These are phyloP conservation scores for Lachnellula cervina DNA, from an alignment of 2,329 filamentous ascomycete genomes.

Conservation along the genomic window DNA sequence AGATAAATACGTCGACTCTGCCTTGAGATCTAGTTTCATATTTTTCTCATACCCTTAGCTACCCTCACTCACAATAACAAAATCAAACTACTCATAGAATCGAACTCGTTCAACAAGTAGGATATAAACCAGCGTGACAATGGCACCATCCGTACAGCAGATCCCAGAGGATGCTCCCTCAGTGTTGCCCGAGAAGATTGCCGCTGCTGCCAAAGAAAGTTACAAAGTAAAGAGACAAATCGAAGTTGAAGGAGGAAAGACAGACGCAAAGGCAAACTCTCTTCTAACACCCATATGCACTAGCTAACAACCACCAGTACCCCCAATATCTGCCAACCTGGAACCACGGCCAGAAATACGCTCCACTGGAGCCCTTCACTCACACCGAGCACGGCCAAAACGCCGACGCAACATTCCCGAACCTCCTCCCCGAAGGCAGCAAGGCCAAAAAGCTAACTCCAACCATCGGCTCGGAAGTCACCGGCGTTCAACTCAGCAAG, in stretches of 20 bases:
- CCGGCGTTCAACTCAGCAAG: conserved; percentile 63
- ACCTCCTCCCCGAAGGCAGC: conserved; percentile 52
- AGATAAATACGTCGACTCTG: neutral
- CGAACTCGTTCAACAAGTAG: no score
- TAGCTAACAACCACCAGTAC: conserved; percentile 40
- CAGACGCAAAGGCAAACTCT: conserved; percentile 12
- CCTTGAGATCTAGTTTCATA: neutral
- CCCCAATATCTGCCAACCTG: conserved; percentile 68
- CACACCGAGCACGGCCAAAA: conserved; percentile 70
- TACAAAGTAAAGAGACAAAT: conserved; percentile 19
- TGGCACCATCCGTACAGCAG: conserved; percentile 18
- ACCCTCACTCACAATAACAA: neutral
- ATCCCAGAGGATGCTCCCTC: conserved; percentile 5
- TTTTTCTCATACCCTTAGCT: neutral
- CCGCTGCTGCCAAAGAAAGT: neutral
- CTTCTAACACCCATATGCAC: neutral
- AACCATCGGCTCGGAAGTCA: conserved; percentile 66
- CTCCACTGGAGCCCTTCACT: conserved; percentile 61
- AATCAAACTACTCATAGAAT: no score
- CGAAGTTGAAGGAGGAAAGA: conserved; percentile 20
- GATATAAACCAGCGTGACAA: neutral
- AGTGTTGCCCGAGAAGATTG: conserved; percentile 3
- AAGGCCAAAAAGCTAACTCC: conserved; percentile 60
- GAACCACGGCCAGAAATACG: conserved; percentile 58
- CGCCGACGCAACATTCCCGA: conserved; percentile 62